Evolutionary conservation across 495 filamentous ascomycete genomes (phyloP), one percentile per base, ranked within the genome.

Genomic region (Aspergillus biplanus): DNA sequence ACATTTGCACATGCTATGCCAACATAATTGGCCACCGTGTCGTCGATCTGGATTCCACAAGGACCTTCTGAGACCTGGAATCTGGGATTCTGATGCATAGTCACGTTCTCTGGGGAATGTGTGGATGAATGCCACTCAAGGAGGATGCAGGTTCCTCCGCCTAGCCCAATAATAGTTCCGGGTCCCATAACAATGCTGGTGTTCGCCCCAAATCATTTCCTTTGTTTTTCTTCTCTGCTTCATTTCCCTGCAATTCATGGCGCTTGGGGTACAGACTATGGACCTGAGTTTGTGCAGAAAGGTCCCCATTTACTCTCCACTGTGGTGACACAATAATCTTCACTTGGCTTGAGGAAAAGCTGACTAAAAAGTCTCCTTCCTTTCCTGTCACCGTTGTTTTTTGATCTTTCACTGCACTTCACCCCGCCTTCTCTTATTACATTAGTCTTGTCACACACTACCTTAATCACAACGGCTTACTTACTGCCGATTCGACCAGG

Each of bases 211-310:
- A 33, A 12, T 33, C 31, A 6, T 54, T 33, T 34, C 32, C 16
- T 33, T 54, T 54, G 27, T 54, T 54, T 34, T 54, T n/a, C 47
- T 31, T n/a, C 42, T 47, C 27, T 47, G 9, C 18, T 39, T 33
- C 37, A 16, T 58, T 49, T 47, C 21, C 13, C 32, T 39, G n/a
- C 52, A 13, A 33, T 39, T 11, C 1, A 34, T 32, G 48, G 50
- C 44, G 35, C 8, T 37, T 42, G 13, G 57, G 34, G 15, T 53
- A 52, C 48, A 34, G 49, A 54, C 49, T 49, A 54, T 61, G 59
- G 49, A 39, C 31, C 32, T 46, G n/a, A 32, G 27, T 21, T 50
- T 8, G n/a, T 50, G 47, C 47, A 50, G n/a, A 16, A 50, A 16
- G 47, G 3, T 31, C n/a, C 9, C 47, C 27, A 54, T 15, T 34